Conservation (phyloP, 2,329 filamentous ascomycete genomes). For the Dactylellina haptotyla region DNA sequence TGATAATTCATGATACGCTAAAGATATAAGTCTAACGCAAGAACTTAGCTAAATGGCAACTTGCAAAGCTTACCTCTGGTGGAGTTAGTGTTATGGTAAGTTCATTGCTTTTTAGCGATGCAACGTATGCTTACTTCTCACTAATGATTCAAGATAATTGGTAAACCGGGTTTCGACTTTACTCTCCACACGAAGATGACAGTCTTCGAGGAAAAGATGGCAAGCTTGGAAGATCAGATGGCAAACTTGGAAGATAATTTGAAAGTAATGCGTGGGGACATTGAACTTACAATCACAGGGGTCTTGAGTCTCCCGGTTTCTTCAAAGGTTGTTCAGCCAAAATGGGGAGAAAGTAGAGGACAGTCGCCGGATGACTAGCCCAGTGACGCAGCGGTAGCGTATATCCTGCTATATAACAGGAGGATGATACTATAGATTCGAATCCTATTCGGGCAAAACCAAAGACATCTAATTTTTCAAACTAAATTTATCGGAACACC, state of each 20-base stretch:
- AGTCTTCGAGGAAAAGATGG: not conserved
- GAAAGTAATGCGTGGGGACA: not conserved
- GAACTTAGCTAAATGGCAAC: not conserved
- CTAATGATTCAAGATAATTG: slow-evolving; percentile 2
- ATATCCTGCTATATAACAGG: slow-evolving; percentile 7
- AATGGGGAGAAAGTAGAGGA: slow-evolving; percentile 5
- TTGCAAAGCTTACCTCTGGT: not conserved
- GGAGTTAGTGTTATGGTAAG: slow-evolving; percentile 6
- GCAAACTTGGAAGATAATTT: not conserved
- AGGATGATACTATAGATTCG: slow-evolving; percentile 13
- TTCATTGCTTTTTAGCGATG: slow-evolving; percentile 11
- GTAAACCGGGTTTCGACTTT: not conserved
- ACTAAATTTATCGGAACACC: too few species aligned
- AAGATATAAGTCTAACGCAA: not conserved
- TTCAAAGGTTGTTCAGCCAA: not conserved
- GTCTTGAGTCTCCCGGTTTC: slow-evolving; percentile 2
- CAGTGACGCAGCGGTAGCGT: slow-evolving; percentile 8
- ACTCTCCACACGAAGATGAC: not conserved
- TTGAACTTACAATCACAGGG: not conserved
- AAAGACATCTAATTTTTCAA: slow-evolving; percentile 1
- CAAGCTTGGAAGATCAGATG: not conserved
- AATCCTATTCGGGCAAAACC: slow-evolving; percentile 9
- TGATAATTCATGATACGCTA: not conserved
- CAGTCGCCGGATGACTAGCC: slow-evolving; percentile 9
- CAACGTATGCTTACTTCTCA: slow-evolving; percentile 6